Conservation (phyloP, 75 land plant genomes). For the Picea sitchensis region DNA sequence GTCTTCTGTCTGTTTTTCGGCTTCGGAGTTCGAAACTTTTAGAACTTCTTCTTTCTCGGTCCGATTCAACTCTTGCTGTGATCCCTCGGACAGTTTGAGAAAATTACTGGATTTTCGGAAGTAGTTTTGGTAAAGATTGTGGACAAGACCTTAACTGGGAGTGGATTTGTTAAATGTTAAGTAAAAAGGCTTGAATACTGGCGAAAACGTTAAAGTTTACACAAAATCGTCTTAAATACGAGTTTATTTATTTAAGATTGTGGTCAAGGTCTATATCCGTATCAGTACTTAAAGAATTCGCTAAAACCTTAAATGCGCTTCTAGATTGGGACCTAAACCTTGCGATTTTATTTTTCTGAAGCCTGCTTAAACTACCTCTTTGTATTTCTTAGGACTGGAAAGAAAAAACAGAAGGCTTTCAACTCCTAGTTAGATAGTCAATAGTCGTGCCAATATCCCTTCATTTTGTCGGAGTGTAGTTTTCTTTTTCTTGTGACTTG, state of each 20-base stretch:
- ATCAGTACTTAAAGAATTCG: not conserved
- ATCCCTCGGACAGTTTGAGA: not conserved
- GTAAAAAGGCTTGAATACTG: not conserved
- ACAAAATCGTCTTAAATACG: not conserved
- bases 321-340: not conserved
- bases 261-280: not conserved
- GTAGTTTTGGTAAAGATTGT: not conserved
- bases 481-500: not conserved
- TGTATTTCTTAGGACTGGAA: not conserved
- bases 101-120: not conserved
- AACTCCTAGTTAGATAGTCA: not conserved
- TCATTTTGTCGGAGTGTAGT: not conserved
- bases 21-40: not conserved
- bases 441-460: not conserved
- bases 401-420: not conserved
- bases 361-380: not conserved
- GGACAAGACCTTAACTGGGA: too few relatives aligned
- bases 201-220: too few relatives aligned
- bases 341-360: not conserved
- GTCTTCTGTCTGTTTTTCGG: not conserved
- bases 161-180: not conserved
- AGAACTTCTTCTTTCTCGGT: not conserved
- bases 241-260: not conserved
- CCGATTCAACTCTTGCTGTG: not conserved
- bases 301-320: slow-evolving; percentile 2